Evolutionary conservation across 352 stramenopile species (phyloP).

Genomic region (Phytophthora litchii): DNA sequence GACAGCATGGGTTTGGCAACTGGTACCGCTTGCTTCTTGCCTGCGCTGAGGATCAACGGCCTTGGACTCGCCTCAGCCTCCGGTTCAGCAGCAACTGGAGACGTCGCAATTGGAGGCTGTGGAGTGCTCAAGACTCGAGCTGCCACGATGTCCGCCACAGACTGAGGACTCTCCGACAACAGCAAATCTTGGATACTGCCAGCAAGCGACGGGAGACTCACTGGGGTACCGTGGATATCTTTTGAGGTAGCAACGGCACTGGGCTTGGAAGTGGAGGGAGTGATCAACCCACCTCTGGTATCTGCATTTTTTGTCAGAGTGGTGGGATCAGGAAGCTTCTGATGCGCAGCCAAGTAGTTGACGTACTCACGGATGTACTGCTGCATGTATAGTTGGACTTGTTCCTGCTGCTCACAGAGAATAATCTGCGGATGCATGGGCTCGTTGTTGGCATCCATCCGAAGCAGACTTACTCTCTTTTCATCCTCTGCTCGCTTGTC

Average conservation of each 20-base stretch:
- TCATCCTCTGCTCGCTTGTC: constrained; percentile 10
- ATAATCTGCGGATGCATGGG: constrained; percentile 61
- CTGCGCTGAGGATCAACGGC: constrained; percentile 7
- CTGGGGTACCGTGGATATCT: constrained; percentile 56
- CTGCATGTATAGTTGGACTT: constrained; percentile 60
- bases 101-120: constrained; percentile 10
- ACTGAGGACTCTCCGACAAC: constrained; percentile 75
- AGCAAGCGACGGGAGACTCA: constrained; percentile 57
- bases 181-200: constrained; percentile 72
- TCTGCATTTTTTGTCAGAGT: not conserved
- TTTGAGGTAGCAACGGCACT: constrained; percentile 26
- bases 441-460: constrained; percentile 43
- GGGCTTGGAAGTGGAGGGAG: constrained; percentile 4
- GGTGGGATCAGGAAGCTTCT: constrained; percentile 11
- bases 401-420: constrained; percentile 52
- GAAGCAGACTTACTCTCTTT: constrained; percentile 36
- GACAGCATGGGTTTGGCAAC: constrained; percentile 8
- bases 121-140: constrained; percentile 31
- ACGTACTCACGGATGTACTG: constrained; percentile 71
- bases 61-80: constrained; percentile 20
- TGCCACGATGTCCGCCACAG: constrained; percentile 49
- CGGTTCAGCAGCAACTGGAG: constrained; percentile 19
- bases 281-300: not conserved
- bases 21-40: constrained; percentile 1
- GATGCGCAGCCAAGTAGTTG: constrained; percentile 46